A percentile compares a stretch with the other conserved stretches of the same genome.
These are phyloP conservation scores for Liquidambar formosana DNA, from an alignment of 164 flowering plant species.

Conservation along the genomic window DNA sequence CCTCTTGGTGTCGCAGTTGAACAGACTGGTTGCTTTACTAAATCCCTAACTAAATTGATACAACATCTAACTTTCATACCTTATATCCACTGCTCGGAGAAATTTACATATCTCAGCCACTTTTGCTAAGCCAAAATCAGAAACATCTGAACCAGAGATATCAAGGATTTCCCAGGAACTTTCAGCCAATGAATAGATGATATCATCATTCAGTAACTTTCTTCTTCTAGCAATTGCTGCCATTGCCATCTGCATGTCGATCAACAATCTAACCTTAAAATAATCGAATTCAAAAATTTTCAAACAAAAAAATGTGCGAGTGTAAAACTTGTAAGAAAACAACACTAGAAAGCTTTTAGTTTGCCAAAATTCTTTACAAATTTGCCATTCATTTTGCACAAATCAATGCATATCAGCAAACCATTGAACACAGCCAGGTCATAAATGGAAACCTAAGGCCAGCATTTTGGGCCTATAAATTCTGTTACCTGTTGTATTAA, in stretches of 20 bases:
- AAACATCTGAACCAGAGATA: slow-evolving; percentile 77
- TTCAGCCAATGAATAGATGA: slow-evolving; percentile 73
- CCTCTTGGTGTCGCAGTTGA: no score
- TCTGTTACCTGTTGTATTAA: no score
- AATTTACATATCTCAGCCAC: slow-evolving; percentile 54
- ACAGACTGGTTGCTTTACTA: neutral
- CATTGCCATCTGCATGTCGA: slow-evolving; percentile 63
- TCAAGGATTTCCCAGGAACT: slow-evolving; percentile 82
- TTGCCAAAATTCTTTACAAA: neutral
- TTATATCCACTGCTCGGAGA: slow-evolving; percentile 77
- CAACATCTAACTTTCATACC: slow-evolving; percentile 37
- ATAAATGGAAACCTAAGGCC: no score
- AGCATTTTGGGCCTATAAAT: no score
- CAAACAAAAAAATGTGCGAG: neutral
- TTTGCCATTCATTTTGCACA: neutral
- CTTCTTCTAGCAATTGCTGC: slow-evolving; percentile 83
- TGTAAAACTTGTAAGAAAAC: neutral
- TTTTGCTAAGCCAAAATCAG: slow-evolving; percentile 70
- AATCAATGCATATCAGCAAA: neutral
- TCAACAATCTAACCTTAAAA: slow-evolving; percentile 9
- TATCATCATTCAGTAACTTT: slow-evolving; percentile 67
- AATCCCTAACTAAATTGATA: neutral
- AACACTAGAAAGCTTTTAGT: neutral
- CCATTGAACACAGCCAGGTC: no score
- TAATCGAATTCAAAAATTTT: neutral